Evolutionary conservation across 495 filamentous ascomycete species (phyloP), one percentile per base, ranked within the genome.

Genomic region (Bacidia rubella): DNA sequence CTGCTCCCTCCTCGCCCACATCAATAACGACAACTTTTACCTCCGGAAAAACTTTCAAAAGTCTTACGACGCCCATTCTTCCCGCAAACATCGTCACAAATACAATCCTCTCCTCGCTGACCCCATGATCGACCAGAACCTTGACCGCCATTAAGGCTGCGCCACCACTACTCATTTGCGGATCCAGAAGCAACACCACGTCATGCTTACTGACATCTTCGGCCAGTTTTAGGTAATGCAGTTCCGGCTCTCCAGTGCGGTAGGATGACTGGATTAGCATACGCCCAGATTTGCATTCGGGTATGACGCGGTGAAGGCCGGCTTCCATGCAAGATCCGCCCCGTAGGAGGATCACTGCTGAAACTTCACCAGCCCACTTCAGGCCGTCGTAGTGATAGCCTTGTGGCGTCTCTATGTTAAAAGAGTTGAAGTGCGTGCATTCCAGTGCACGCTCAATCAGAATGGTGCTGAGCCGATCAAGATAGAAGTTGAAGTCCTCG

Each of bases 401-500:
- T 47, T 77, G 70, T 2, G 90, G 85, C 0, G 92, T 97, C 39
- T 74, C 66, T 51, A 95, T 73, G 5, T 66, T 71, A 1, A 63
- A 62, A 3, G 76, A 69, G 15, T 68, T 65, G 66, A 89, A 95
- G 32, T 72, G 72, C 35, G 81, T 71, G 60, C 78, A 79, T 52
- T 90, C 86, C 53, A 90, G 65, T 2, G 87, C 85, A 53, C 82
- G 79, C 65, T 96, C 89, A 25, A 98, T 78, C 5, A 98, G 72
- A n/a, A 96, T 68, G 1, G 81, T 79, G 2, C 82, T 76, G 32
- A 97, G 68, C 19, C 92, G 80, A 67, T 98, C 86, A 60, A 96
- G 95, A 65, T 95, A 95, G 66, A 96, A 97, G 51, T 94, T 87
- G 62, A 95, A 97, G 55, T 96, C 89, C 56, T 94, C 92, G 39